phyloP scores from a whole-genome alignment of 2,329 filamentous ascomycete species.

The Diaporthe caulivora region DNA sequence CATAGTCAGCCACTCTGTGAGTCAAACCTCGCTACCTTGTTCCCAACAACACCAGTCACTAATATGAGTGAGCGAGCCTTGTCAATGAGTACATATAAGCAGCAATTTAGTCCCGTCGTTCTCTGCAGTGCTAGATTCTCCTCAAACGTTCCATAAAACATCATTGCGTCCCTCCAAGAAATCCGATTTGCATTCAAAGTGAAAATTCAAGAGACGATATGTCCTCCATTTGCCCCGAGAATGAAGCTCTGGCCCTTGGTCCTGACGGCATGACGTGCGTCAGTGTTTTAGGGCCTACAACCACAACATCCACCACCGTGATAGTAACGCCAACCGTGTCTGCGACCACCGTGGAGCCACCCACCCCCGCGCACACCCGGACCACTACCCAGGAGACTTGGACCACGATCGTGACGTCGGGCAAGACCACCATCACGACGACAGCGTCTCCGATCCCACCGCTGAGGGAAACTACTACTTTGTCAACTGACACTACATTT shows the following conservation, averaged over 20 bases:
- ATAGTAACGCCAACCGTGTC: too few species aligned
- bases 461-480: too few species aligned
- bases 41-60: too few species aligned
- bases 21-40: not conserved
- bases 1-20: too few species aligned
- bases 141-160: not conserved
- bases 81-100: not conserved
- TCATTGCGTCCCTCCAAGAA: not conserved
- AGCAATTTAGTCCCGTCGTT: not conserved
- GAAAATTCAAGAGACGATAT: too few species aligned
- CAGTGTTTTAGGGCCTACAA: too few species aligned
- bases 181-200: not conserved
- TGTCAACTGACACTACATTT: too few species aligned
- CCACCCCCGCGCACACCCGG: not conserved
- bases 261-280: not conserved
- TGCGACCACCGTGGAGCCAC: too few species aligned
- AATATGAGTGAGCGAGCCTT: not conserved
- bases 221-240: too few species aligned
- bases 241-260: too few species aligned
- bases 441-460: too few species aligned
- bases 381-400: not conserved
- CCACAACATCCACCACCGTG: not conserved
- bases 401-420: not conserved
- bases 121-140: accelerated
- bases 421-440: not conserved